A percentile compares a stretch with the other conserved stretches of the same genome.
Conservation (phyloP, 495 filamentous ascomycete species). For the Letharia columbiana region DNA sequence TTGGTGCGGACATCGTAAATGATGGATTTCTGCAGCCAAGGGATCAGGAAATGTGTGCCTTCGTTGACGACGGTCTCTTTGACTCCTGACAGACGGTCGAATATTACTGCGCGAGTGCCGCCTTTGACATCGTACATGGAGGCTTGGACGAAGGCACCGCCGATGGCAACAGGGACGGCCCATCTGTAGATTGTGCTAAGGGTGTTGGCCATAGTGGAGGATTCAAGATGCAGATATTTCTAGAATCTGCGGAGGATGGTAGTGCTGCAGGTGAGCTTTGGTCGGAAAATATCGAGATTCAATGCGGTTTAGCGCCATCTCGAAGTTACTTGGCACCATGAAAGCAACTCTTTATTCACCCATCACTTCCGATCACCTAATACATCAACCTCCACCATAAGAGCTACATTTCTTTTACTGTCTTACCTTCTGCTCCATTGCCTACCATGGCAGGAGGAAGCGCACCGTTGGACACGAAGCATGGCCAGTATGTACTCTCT, state of each 20-base stretch:
- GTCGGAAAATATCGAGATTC: slow-evolving; percentile 32
- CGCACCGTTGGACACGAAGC: slow-evolving; percentile 50
- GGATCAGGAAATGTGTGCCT: slow-evolving; percentile 93
- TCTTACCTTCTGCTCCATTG: slow-evolving; percentile 26
- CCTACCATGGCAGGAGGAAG: slow-evolving; percentile 63
- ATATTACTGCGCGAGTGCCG: slow-evolving; percentile 91
- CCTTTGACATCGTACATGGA: slow-evolving; percentile 96
- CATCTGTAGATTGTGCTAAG: slow-evolving; percentile 58
- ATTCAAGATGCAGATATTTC: not conserved
- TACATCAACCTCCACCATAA: not conserved
- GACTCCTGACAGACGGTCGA: slow-evolving; percentile 88
- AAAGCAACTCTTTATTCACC: not conserved
- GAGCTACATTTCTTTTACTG: slow-evolving; percentile 30
- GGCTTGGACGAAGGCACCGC: slow-evolving; percentile 52
- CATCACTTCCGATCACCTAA: not conserved
- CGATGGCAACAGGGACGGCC: slow-evolving; percentile 63
- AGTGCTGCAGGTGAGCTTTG: not conserved
- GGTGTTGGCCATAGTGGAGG: slow-evolving; percentile 48
- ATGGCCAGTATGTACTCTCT: slow-evolving; percentile 58
- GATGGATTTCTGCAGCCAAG: slow-evolving; percentile 92
- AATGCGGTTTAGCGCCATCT: slow-evolving; percentile 36
- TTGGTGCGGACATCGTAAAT: slow-evolving; percentile 97
- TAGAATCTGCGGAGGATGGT: not conserved
- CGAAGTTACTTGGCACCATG: not conserved
- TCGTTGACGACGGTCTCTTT: slow-evolving; percentile 89